Conservation (phyloP, 169 alveolate species). For the Plasmodium gaboni region DNA sequence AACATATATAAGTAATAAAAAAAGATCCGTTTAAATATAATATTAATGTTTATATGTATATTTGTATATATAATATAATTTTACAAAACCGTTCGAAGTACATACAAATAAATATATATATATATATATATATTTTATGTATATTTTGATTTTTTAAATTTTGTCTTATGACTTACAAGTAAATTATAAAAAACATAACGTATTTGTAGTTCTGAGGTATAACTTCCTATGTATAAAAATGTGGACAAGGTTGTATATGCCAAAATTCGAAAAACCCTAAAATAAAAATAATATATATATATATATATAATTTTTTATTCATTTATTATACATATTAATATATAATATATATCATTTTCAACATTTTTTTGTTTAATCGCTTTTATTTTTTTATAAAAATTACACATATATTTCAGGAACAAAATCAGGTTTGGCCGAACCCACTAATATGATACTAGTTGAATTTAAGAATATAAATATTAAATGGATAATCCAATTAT, state of each 20-base stretch:
- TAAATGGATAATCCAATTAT: conserved; percentile 79
- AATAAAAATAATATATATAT: background rate
- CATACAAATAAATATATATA: background rate
- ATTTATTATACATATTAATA: too few species aligned
- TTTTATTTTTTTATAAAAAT: conserved; percentile 15
- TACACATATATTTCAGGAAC: conserved; percentile 79
- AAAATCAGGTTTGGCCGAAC: conserved; percentile 17
- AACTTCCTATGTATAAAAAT: conserved; percentile 66
- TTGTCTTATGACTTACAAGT: conserved; percentile 37
- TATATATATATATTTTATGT: background rate
- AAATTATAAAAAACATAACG: conserved; percentile 64
- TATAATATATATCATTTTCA: background rate
- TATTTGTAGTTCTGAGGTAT: conserved; percentile 50
- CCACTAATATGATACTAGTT: conserved; percentile 52
- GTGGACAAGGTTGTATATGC: conserved; percentile 35
- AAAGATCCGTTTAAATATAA: background rate
- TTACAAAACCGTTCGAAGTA: background rate
- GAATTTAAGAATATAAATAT: conserved; percentile 73
- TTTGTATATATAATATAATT: background rate
- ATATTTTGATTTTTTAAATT: background rate
- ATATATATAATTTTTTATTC: too few species aligned
- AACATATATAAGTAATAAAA: background rate
- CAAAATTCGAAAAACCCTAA: conserved; percentile 54
- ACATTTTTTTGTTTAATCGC: background rate
- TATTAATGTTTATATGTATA: background rate